Percentiles rank a stretch among this genome's conserved stretches.
Evolutionary conservation across 164 flowering plant genomes (phyloP).

Genomic region (Macadamia tetraphylla): DNA sequence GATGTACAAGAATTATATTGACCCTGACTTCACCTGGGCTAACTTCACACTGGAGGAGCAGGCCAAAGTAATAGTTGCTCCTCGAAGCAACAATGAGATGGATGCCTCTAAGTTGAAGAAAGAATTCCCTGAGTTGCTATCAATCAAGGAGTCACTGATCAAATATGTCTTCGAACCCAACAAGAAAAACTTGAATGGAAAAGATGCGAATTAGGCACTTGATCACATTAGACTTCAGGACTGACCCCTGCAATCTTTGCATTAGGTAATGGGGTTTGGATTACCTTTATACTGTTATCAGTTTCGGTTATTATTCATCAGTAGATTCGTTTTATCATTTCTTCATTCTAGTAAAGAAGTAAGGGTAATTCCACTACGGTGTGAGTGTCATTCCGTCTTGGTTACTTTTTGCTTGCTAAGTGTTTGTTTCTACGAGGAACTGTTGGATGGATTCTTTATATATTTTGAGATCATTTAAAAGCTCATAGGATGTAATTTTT

Average conservation of each 20-base stretch:
- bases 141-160: constrained; percentile 64
- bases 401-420: background rate
- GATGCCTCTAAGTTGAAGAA: constrained; percentile 62
- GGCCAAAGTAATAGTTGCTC: constrained; percentile 65
- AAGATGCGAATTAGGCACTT: background rate
- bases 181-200: constrained; percentile 23
- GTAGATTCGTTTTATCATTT: background rate
- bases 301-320: background rate
- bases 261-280: background rate
- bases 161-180: constrained; percentile 66
- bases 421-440: background rate
- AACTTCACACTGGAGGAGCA: constrained; percentile 74
- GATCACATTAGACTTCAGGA: background rate
- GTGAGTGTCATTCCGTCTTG: background rate
- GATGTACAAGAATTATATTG: constrained; percentile 63
- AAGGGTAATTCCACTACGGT: background rate
- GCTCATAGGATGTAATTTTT: too few relatives aligned
- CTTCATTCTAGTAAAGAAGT: background rate
- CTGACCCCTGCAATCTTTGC: background rate
- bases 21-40: constrained; percentile 43
- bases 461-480: background rate
- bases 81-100: constrained; percentile 73
- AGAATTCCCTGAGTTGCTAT: constrained; percentile 61
- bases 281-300: background rate
- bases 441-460: background rate